Percentiles rank a stretch among this genome's conserved stretches.
These are phyloP conservation scores for Ophiostoma sp. DNA, from an alignment of 2,329 filamentous ascomycete species.

Conservation along the genomic window DNA sequence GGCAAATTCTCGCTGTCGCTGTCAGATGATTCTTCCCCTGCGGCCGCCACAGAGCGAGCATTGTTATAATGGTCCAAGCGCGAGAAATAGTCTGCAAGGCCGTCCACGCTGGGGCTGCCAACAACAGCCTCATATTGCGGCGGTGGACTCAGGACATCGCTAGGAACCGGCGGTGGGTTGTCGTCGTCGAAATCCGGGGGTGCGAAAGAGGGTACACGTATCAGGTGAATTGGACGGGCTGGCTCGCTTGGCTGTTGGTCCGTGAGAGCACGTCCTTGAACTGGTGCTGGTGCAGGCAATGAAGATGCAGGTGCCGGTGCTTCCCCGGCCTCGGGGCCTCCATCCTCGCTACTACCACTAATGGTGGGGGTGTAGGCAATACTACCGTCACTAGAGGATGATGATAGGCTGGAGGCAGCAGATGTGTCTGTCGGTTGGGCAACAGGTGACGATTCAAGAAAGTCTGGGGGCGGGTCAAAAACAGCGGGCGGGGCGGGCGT, in stretches of 20 bases:
- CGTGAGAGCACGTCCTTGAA: conserved; percentile 28
- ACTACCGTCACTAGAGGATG: conserved; percentile 18
- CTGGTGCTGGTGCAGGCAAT: conserved; percentile 31
- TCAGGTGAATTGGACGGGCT: conserved; percentile 73
- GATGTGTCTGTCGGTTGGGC: neutral
- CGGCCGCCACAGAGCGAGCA: neutral
- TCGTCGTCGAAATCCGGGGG: conserved; percentile 84
- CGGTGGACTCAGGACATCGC: conserved; percentile 62
- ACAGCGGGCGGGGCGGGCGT: neutral
- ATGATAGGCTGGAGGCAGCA: neutral
- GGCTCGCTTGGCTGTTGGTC: conserved; percentile 31
- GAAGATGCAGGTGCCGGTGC: neutral
- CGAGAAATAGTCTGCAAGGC: conserved; percentile 80
- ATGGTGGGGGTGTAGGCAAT: conserved; percentile 19
- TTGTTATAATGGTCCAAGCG: conserved; percentile 68
- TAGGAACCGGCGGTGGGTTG: conserved; percentile 56
- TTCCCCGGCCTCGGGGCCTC: neutral
- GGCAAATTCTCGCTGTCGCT: conserved; percentile 36
- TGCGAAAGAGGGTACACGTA: conserved; percentile 79
- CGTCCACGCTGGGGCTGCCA: conserved; percentile 60
- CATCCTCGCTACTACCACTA: neutral
- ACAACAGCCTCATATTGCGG: conserved; percentile 79
- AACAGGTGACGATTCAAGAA: neutral
- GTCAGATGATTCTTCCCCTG: conserved; percentile 38
- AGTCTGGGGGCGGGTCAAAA: neutral